A percentile compares a stretch with the other conserved stretches of the same genome.
Conservation (phyloP, 78 protist species). For the Neovahlkampfia damariscottae region DNA sequence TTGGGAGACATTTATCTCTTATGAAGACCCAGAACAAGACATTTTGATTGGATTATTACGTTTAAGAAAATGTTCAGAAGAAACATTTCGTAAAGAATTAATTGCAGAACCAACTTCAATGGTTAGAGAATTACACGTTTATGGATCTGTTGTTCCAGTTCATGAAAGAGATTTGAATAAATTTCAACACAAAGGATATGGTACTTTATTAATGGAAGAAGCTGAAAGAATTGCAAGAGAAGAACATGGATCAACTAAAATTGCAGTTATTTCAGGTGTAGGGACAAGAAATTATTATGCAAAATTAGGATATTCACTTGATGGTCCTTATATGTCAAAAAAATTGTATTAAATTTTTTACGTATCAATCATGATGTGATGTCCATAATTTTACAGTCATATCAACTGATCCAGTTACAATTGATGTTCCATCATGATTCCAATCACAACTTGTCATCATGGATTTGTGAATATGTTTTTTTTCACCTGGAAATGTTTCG, state of each 20-base stretch:
- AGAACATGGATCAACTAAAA: constrained; percentile 62
- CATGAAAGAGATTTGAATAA: constrained; percentile 44
- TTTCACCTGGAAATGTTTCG: too few species aligned
- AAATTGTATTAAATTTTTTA: constrained; percentile 5
- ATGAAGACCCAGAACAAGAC: constrained; percentile 88
- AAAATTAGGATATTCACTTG: constrained; percentile 76
- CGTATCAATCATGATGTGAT: too few species aligned
- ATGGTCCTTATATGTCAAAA: constrained; percentile 73
- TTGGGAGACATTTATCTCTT: constrained; percentile 90
- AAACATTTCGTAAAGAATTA: not conserved
- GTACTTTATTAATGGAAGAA: constrained; percentile 84
- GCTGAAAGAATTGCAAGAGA: constrained; percentile 89
- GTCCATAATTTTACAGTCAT: too few species aligned
- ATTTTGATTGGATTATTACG: constrained; percentile 80
- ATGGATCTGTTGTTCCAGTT: constrained; percentile 75
- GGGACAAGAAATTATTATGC: constrained; percentile 92
- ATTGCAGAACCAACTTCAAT: constrained; percentile 32
- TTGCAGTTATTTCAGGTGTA: constrained; percentile 87
- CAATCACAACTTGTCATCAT: too few species aligned
- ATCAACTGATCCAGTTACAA: too few species aligned
- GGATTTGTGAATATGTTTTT: too few species aligned
- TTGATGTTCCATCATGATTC: too few species aligned
- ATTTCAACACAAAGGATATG: constrained; percentile 87
- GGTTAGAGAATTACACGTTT: constrained; percentile 94
- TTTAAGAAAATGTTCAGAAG: constrained; percentile 57